Base-by-base conservation (phyloP, 2,329 filamentous ascomycete species). In the Venturia effusa region DNA sequence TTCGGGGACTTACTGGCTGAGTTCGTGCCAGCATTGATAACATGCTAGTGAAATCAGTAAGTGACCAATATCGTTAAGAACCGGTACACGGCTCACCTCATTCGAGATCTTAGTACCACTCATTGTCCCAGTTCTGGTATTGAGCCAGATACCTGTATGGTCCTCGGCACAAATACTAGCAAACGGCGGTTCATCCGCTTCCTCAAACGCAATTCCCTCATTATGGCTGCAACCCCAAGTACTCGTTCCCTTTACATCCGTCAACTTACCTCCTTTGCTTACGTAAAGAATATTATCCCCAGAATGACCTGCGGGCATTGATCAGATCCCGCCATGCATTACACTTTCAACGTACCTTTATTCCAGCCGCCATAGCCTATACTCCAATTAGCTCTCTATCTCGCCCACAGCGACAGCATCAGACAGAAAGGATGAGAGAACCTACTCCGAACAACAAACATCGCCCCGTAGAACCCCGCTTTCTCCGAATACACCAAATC, bases 201-300 rank as follows among this genome's bases (percentile, higher is more conserved):
- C 82, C 70, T 85, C 84, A 63, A 87, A 80, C 6, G 83, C 83
- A 64, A 87, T 86, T 64, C 84, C 84, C 0, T 83, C 86, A 74
- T 87, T 87, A 77, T 86, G 83, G 6, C 80, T 83, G 76, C 84
- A 87, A 22, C 84, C 84, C 79, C 83, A 86, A 17, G 77, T 76
- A 64, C 79, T 83, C 54, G 79, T 79, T 0, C 82, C 83, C 1
- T 71, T 60, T 65, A 85, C 84, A 13, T 72, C 75, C 67, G 81
- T 73, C 3, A 85, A 71, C 8, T 75, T 78, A 15, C 84, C 84
- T 22, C 75, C 68, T 15, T 77, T 71, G 41, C 74, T 72, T 34
- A 83, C 76, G 63, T 83, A 83, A 67, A 81, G 74, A 41, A 84
- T 79, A 63, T 75, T 80, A 68, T 86, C 84, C 32, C 84, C 84